Percentiles rank a stretch among this genome's conserved stretches.
Conservation (phyloP, 352 stramenopile species). For the Phytophthora litchii region DNA sequence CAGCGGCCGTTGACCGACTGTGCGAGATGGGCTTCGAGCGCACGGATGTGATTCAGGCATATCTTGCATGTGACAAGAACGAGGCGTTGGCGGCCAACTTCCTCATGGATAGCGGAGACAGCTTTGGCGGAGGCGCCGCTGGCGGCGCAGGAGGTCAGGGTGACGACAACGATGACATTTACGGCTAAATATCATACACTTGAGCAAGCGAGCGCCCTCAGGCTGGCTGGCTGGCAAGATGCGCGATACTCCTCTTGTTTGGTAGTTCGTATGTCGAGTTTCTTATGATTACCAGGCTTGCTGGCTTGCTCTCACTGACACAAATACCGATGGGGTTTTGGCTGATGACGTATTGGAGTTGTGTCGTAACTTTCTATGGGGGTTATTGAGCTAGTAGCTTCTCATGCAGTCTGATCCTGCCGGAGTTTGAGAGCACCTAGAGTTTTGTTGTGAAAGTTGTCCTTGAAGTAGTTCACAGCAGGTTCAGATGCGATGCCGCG, state of each 20-base stretch:
- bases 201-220: constrained; percentile 23
- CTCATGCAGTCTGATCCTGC: constrained; percentile 17
- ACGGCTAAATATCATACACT: constrained; percentile 68
- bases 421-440: background rate
- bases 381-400: constrained; percentile 7
- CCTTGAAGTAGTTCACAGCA: constrained; percentile 28
- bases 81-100: constrained; percentile 98
- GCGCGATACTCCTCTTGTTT: constrained; percentile 29
- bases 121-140: constrained; percentile 50
- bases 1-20: constrained; percentile 74
- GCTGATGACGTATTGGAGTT: constrained; percentile 23
- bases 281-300: constrained; percentile 23
- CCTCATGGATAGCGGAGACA: constrained; percentile 94
- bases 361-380: constrained; percentile 6
- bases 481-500: constrained; percentile 7
- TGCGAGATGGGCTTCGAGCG: constrained; percentile 90
- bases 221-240: constrained; percentile 22
- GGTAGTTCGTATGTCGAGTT: constrained; percentile 33
- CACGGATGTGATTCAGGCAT: constrained; percentile 95
- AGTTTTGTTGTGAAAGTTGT: constrained; percentile 4
- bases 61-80: constrained; percentile 99
- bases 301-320: constrained; percentile 24
- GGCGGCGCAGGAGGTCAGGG: constrained; percentile 49
- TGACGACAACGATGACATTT: constrained; percentile 90
- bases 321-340: constrained; percentile 40